Base-by-base conservation (phyloP, 352 stramenopile genomes). In the Elongisporangium undulatum region DNA sequence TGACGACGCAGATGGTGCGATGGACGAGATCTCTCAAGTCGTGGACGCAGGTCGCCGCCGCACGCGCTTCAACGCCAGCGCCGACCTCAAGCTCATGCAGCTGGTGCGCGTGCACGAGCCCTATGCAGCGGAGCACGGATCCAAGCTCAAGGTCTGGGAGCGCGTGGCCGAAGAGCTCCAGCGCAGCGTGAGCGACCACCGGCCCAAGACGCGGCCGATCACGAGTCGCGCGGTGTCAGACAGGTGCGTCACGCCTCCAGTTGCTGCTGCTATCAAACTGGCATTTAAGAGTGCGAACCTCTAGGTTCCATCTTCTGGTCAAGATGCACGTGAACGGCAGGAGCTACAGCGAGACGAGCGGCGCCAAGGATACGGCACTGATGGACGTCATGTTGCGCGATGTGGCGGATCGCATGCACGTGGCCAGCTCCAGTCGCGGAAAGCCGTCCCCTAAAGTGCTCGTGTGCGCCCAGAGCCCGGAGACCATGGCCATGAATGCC, bases 141-240 rank as follows among this genome's bases (percentile, higher is more conserved):
- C 64, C 39, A 78, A 79, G 62, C 68, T 86, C 55, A 73, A 72
- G 19, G 68, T 73, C 23, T 86, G 76, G 76, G 71, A 86, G 54
- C 57, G 71, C 16, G 61, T 86, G 6, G 76, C 76, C n/a, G 56
- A 68, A 20, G 69, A 77, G 52, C 66, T 76, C 19, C 74, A 75
- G 62, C 5, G 62, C 66, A 10, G 62, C 66, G 34, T 74, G 16
- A 41, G 29, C 29, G 29, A 41, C 29, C 29, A 41, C 29, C 29
- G 29, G 8, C 4, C 29, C 29, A 63, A 58, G 12, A 61, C 68
- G 20, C 54, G 68, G 45, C 72, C 61, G 51, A 68, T 74, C 29
- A 74, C 63, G 51, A 63, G 72, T 22, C 72, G 72, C 56, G 69
- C 72, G 12, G 72, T 78, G 17, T 74, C 69, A 5, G 72, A 81